These are phyloP conservation scores for Pezicula rhizophila DNA, from an alignment of 2,329 filamentous ascomycete genomes.

Conservation along the genomic window DNA sequence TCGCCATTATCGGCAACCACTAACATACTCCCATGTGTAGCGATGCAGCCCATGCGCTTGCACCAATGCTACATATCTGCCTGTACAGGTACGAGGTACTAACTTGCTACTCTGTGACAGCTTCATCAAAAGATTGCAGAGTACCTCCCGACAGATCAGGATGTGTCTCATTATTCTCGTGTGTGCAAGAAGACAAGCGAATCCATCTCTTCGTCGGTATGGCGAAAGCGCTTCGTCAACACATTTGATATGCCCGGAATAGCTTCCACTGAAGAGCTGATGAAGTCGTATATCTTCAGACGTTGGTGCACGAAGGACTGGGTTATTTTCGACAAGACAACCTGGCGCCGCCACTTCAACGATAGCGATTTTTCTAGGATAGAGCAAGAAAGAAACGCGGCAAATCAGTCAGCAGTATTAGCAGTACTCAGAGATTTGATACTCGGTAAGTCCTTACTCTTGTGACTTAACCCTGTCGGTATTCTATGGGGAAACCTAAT, in stretches of 20 bases:
- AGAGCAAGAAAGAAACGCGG: constrained; percentile 18
- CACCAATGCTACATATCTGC: neutral
- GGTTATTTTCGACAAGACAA: constrained; percentile 20
- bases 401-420: constrained; percentile 19
- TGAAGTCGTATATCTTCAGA: constrained; percentile 16
- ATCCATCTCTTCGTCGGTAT: constrained; percentile 35
- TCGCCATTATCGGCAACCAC: neutral
- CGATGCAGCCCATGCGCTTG: too few relatives aligned
- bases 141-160: constrained; percentile 27
- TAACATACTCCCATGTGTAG: neutral
- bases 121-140: constrained; percentile 15
- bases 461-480: too few relatives aligned
- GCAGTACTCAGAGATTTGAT: constrained; percentile 33
- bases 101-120: neutral
- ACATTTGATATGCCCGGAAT: constrained; percentile 32
- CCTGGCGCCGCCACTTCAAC: constrained; percentile 3
- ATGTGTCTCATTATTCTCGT: constrained; percentile 33
- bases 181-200: constrained; percentile 31
- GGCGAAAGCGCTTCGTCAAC: constrained; percentile 34
- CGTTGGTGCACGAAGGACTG: constrained; percentile 30
- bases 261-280: constrained; percentile 22
- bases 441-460: constrained; percentile 30
- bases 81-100: neutral
- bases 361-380: constrained; percentile 1
- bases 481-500: too few relatives aligned